Evolutionary conservation across 106 monocot species (phyloP).

Genomic region (Allium cepa): DNA sequence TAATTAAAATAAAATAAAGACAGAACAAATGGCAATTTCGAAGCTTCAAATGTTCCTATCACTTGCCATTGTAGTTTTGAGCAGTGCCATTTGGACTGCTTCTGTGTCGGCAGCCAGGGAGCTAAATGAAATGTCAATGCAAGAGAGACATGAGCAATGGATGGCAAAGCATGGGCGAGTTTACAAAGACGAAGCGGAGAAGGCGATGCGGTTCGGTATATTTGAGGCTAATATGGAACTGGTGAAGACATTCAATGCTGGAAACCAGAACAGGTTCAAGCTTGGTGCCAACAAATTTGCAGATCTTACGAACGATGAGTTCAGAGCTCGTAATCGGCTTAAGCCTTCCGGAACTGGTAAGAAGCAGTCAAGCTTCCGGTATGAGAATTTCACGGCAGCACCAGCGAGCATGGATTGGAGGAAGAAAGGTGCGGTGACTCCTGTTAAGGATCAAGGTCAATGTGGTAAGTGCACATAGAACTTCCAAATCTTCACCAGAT

Average conservation of each 20-base stretch:
- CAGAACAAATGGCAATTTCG: too few species aligned
- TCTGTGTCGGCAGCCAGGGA: too few species aligned
- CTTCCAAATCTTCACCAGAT: too few species aligned
- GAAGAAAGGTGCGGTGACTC: slow-evolving; percentile 37
- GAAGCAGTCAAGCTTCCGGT: slow-evolving; percentile 7
- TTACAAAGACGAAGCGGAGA: slow-evolving; percentile 1
- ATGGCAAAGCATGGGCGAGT: slow-evolving; percentile 3
- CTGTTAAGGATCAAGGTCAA: slow-evolving; percentile 35
- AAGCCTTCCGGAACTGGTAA: background rate
- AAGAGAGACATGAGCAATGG: slow-evolving; percentile 7
- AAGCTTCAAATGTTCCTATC: too few species aligned
- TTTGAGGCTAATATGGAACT: background rate
- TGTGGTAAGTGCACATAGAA: slow-evolving; percentile 18
- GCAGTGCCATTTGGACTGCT: too few species aligned
- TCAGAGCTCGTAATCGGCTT: background rate
- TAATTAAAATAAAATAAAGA: too few species aligned
- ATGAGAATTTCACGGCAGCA: slow-evolving; percentile 9
- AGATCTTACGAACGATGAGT: background rate
- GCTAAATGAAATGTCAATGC: slow-evolving; percentile 1
- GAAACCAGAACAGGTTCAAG: background rate
- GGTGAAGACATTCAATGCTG: background rate
- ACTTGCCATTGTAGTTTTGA: too few species aligned
- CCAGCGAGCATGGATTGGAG: slow-evolving; percentile 39
- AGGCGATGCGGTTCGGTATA: background rate
- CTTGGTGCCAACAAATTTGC: background rate